Evolutionary conservation across 768 basidiomycete genomes (phyloP), one percentile per base, ranked within the genome.

Genomic region (Suillus weaverae): DNA sequence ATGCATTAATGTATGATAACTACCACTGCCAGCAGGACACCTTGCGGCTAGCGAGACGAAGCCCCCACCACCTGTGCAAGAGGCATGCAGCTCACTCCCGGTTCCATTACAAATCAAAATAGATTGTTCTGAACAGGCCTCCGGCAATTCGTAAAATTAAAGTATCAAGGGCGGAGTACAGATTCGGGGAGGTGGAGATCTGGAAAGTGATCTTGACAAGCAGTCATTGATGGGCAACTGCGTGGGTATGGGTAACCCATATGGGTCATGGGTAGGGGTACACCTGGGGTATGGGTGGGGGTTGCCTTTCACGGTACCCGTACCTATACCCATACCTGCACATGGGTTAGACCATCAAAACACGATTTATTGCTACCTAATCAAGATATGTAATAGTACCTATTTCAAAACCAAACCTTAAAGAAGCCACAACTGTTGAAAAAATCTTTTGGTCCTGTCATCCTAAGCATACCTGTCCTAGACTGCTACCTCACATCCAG

Each of bases 251-350:
- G 56, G 56, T 59, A 38, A 39, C 56, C 56, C 8, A 4, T 13
- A 41, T 1, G 5, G 56, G 56, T 59, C n/a, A 10, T 4, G 0
- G 56, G 20, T 59, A 32, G 7, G 30, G 41, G 56, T 59, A 59
- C 41, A 38, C 36, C 56, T 38, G 16, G 35, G 56, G 56, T 59
- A 59, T 18, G 33, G 56, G 56, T 59, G 33, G 36, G 56, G 56
- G 35, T 38, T 38, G 14, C 36, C 35, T 30, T 59, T 59, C 16
- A 13, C 0, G 20, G 26, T 20, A 59, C 56, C 56, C 20, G 3
- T 38, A 59, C 56, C 56, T 10, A 7, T n/a, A 59, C 56, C 56
- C 18, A 11, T n/a, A 59, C 56, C 56, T n/a, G 1, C 6, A 5
- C 41, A 8, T 3, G 4, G 56, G 56, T 36, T 59, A 22, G 35